Base-by-base conservation (phyloP, 352 stramenopile species). In the Phytophthora multivora region DNA sequence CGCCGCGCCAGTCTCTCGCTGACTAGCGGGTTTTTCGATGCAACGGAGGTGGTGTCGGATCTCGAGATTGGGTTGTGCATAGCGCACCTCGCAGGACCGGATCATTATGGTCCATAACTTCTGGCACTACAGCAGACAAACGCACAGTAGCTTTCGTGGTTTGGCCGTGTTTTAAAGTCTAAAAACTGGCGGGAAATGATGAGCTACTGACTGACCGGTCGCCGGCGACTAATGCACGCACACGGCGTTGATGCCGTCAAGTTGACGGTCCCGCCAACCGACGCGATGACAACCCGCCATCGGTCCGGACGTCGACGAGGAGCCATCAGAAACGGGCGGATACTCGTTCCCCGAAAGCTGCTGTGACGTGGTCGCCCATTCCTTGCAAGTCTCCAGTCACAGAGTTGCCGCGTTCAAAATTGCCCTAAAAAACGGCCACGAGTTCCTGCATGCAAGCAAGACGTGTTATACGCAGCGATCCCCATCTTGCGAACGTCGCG, bases 211-310 rank as follows among this genome's bases (percentile, higher is more conserved):
- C 65, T 55, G 54, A 62, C 30, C 33, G 25, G 53, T 31, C 42
- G 54, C 38, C 41, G 41, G 10, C 59, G 19, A 33, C 28, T 33
- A 33, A 33, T 13, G 28, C 8, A 33, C 28, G 42, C 53, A 52
- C 59, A n/a, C n/a, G n/a, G n/a, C 62, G 52, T 36, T 35, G 38
- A 51, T 35, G 38, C 38, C 15, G 16, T 19, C 10, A 25, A n/a
- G 11, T 52, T 46, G 19, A 23, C 23, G 38, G 62, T 62, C 51
- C 19, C 31, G 21, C 41, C 43, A 67, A 68, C 25, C 51, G 23
- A 13, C 5, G 28, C 36, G 56, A 56, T 72, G 60, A 63, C 55
- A 71, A 46, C 50, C 50, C 55, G 49, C 55, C 51, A 72, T 69
- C 57, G 48, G 45, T 63, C 63, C 31, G 62, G 54, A 56, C 36